Base-by-base conservation (phyloP, 192 early-diverging fungal species). In the Jimgerdemannia lactiflua region DNA sequence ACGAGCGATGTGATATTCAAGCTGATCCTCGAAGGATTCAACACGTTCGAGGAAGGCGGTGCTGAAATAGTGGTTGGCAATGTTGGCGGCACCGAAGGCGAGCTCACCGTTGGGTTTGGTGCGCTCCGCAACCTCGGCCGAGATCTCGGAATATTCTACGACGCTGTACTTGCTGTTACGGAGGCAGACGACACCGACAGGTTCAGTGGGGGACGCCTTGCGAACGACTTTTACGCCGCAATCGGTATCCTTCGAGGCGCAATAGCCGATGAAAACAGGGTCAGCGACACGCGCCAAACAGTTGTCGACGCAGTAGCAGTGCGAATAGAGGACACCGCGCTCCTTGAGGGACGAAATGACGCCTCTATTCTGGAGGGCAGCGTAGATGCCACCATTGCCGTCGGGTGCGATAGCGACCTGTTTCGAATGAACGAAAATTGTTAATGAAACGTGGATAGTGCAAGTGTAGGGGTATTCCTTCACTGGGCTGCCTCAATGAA, bases 51-150 rank as follows among this genome's bases (percentile, higher is more conserved):
- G 85, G 80, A 99, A 99, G 70, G 89, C 97, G 41, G 90, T 84
- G 39, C 96, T 93, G 86, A 96, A 99, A 82, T 96, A 99, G 87
- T 99, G 98, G 88, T 98, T 99, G 82, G 92, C 96, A 88, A 99
- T 97, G 83, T 99, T 99, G 44, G 92, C 98, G 3, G 98, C 96
- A 64, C 93, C 92, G 86, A 94, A 97, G 3, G 87, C 82, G 43
- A 99, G 89, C 71, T 90, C 84, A 6, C 92, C 92, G 76, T 88
- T 90, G 29, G 85, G 74, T 66, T 94, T 89, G 70, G 87, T 88
- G 74, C 80, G 77, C 67, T 88, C 90, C 17, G 96, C 91, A 65
- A 95, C 83, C 65, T 90, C 89, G 14, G 84, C 73, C 74, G 91
- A 88, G 76, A 99, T 98, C 84, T 99, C 98, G 41, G 93, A 95